Evolutionary conservation across 345 rosid genomes (phyloP), one percentile per base, ranked within the genome.

Genomic region (Moringa oleifera): DNA sequence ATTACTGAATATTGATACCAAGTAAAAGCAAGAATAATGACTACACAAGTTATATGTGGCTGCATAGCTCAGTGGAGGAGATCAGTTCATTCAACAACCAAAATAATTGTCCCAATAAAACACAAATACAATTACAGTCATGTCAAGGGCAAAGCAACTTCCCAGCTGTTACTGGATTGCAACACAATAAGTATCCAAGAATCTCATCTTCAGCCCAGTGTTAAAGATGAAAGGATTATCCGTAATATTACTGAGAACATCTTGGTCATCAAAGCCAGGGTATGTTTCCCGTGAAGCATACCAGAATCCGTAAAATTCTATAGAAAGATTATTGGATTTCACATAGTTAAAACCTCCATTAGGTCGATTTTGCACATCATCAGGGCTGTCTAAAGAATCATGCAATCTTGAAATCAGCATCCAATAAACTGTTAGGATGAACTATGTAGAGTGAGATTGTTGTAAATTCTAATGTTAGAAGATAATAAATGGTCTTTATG

Each of bases 391-490:
- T 20, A 61, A 23, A 66, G 74, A 88, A 69, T 80, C 97, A 90
- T 23, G 97, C 95, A 71, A 85, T 82, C 80, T 90, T 90, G 73
- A 90, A 83, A 78, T 90, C 95, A 19, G 71, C 84, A 70, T 82
- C 87, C 20, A 36, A 52, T 81, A 74, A 90, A 87, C 71, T 71
- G 76, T 2, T 79, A 79, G 74, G 85, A 85, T 33, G 97, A 95
- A 70, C n/a, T n/a, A n/a, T n/a, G n/a, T n/a, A n/a, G n/a, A n/a
- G n/a, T n/a, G n/a, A n/a, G n/a, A n/a, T n/a, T n/a, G n/a, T n/a
- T n/a, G n/a, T n/a, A n/a, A n/a, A n/a, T n/a, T n/a, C n/a, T n/a
- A n/a, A n/a, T n/a, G n/a, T n/a, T n/a, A n/a, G n/a, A n/a, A n/a
- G n/a, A n/a, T n/a, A n/a, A n/a, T n/a, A n/a, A n/a, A n/a, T n/a